Evolutionary conservation across 2,329 filamentous ascomycete species (phyloP).

Genomic region (Atkinsonella hypoxylon): DNA sequence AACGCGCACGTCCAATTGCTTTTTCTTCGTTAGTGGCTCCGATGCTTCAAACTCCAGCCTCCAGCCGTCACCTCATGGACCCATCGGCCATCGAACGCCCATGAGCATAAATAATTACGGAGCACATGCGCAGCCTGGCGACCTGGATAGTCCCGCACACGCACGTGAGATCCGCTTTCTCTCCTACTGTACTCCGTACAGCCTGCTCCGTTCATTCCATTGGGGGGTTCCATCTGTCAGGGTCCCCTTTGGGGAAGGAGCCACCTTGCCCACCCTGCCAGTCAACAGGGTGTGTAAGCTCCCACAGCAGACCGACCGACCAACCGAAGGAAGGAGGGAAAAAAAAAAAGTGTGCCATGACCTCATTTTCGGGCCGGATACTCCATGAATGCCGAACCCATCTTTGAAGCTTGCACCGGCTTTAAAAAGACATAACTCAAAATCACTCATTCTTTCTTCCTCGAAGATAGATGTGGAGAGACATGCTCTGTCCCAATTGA

Average conservation of each 20-base stretch:
- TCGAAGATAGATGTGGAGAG: too few relatives aligned
- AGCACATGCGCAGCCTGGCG: too few relatives aligned
- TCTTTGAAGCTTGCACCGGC: too few relatives aligned
- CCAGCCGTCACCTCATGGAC: neutral
- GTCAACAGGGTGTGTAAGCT: conserved; percentile 1
- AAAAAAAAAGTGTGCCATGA: neutral
- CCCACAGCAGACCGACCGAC: neutral
- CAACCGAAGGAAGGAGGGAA: neutral
- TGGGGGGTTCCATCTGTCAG: neutral
- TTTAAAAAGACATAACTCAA: too few relatives aligned
- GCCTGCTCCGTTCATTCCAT: neutral
- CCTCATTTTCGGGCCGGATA: neutral
- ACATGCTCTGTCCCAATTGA: too few relatives aligned
- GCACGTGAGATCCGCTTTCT: conserved; percentile 6
- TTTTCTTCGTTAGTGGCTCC: too few relatives aligned
- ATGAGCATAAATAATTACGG: too few relatives aligned
- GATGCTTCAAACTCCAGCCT: neutral
- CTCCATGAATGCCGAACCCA: too few relatives aligned
- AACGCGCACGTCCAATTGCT: too few relatives aligned
- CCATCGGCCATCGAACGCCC: neutral
- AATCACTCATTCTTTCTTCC: too few relatives aligned
- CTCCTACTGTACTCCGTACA: too few relatives aligned
- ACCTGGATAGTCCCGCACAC: conserved; percentile 4
- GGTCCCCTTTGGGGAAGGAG: conserved; percentile 2
- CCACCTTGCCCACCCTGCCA: conserved; percentile 1